Evolutionary conservation across 2,329 filamentous ascomycete species (phyloP).

Genomic region (Dryadomyces quercus-mongolicae): DNA sequence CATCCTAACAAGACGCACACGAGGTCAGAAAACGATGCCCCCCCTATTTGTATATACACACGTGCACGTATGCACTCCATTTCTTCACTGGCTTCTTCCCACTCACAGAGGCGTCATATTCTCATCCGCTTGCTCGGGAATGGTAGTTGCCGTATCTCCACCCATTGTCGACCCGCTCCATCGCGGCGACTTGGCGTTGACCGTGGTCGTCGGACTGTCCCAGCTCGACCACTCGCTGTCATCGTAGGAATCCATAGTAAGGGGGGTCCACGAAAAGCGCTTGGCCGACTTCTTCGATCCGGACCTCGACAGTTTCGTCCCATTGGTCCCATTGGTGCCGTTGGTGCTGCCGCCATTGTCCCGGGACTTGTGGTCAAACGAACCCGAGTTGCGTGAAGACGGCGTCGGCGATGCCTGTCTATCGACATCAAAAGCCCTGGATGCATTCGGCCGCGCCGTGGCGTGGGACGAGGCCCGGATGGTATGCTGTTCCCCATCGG

Average conservation of each 20-base stretch:
- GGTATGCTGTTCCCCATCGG: constrained; percentile 23
- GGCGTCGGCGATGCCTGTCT: constrained; percentile 18
- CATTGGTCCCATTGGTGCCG: neutral
- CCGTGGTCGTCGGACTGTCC: constrained; percentile 40
- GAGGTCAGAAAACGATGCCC: neutral
- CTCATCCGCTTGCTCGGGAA: constrained; percentile 36
- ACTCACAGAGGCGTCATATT: constrained; percentile 36
- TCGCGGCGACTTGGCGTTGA: constrained; percentile 30
- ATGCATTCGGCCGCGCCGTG: constrained; percentile 26
- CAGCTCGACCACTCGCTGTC: constrained; percentile 55
- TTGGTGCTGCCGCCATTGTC: neutral
- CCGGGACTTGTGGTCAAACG: neutral
- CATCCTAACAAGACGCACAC: constrained; percentile 2
- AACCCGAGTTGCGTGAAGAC: constrained; percentile 5
- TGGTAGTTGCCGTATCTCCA: constrained; percentile 29
- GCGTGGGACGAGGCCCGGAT: constrained; percentile 29
- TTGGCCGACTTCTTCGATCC: constrained; percentile 31
- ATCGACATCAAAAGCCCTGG: constrained; percentile 24
- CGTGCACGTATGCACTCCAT: neutral
- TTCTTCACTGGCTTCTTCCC: neutral
- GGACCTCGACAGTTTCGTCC: constrained; percentile 7
- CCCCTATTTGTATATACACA: neutral
- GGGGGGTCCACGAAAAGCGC: constrained; percentile 47
- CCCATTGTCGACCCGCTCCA: constrained; percentile 52
- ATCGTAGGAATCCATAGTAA: constrained; percentile 43